Evolutionary conservation across 768 basidiomycete genomes (phyloP).

Genomic region (Mycena rebaudengoi): DNA sequence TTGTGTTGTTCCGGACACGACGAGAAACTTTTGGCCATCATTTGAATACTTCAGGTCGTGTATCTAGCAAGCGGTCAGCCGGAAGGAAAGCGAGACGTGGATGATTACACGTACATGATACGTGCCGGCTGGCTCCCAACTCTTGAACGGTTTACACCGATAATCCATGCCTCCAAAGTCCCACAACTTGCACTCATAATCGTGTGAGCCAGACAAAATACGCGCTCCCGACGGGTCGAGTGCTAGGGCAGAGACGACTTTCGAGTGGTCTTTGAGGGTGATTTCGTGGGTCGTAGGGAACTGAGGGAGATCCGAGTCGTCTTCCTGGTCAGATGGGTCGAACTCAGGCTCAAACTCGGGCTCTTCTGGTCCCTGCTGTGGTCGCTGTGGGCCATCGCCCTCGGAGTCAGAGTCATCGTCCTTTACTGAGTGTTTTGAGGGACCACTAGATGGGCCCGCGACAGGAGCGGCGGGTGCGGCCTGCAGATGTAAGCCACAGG

Average conservation of each 20-base stretch:
- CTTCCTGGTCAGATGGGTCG: conserved; percentile 59
- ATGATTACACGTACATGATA: conserved; percentile 72
- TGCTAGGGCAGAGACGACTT: conserved; percentile 92
- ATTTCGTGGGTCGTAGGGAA: conserved; percentile 95
- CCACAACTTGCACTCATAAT: conserved; percentile 98
- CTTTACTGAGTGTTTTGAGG: conserved; percentile 30
- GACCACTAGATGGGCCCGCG: conserved; percentile 21
- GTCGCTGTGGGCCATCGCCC: conserved; percentile 31
- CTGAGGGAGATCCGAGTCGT: conserved; percentile 59
- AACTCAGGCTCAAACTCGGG: conserved; percentile 73
- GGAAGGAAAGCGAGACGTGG: neutral
- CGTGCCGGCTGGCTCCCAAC: conserved; percentile 93
- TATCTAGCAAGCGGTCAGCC: conserved; percentile 58
- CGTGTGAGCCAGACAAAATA: conserved; percentile 90
- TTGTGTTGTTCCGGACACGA: conserved; percentile 87
- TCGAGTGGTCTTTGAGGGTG: conserved; percentile 91
- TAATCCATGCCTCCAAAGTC: conserved; percentile 99
- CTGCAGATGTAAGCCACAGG: conserved; percentile 5
- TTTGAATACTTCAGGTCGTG: conserved; percentile 92
- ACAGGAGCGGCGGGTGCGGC: conserved; percentile 8
- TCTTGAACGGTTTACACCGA: conserved; percentile 92
- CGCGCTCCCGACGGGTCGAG: conserved; percentile 96
- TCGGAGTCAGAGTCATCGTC: conserved; percentile 35
- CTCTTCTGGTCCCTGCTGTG: conserved; percentile 42
- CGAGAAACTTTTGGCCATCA: conserved; percentile 86